These are phyloP conservation scores for Yarrowia alimentaria DNA, from an alignment of 805 yeast species.

Conservation along the genomic window DNA sequence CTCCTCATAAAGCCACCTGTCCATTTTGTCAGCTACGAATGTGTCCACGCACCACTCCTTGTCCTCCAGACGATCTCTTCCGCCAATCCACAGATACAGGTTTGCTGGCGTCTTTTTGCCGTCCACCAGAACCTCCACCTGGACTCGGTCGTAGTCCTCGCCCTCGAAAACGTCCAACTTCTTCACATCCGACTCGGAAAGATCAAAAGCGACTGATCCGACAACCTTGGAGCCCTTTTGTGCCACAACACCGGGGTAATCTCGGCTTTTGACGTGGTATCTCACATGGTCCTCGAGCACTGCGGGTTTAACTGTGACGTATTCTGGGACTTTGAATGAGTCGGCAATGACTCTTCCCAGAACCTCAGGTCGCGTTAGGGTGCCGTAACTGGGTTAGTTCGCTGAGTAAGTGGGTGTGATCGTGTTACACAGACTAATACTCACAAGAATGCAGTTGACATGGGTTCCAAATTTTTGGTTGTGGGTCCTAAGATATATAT, in stretches of 20 bases:
- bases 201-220: slow-evolving; percentile 14
- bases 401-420: too few species aligned
- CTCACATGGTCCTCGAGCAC: slow-evolving; percentile 6
- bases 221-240: not conserved
- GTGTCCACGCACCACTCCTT: slow-evolving; percentile 17
- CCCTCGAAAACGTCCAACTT: slow-evolving; percentile 13
- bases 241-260: slow-evolving; percentile 13
- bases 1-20: slow-evolving; percentile 19
- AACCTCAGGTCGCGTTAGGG: slow-evolving; percentile 16
- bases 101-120: not conserved
- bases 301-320: not conserved
- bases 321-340: slow-evolving; percentile 10
- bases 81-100: slow-evolving; percentile 22
- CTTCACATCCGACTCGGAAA: slow-evolving; percentile 5
- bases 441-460: too few species aligned
- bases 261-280: not conserved
- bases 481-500: too few species aligned
- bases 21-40: slow-evolving; percentile 15
- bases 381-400: slow-evolving; percentile 18
- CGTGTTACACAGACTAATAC: too few species aligned
- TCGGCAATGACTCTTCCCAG: slow-evolving; percentile 21
- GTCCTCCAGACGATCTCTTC: slow-evolving; percentile 2
- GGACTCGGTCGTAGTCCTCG: slow-evolving; percentile 8
- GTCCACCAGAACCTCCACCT: slow-evolving; percentile 3
- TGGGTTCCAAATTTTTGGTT: too few species aligned